Evolutionary conservation across 2,329 filamentous ascomycete genomes (phyloP).

Genomic region (Botrytis medusae): DNA sequence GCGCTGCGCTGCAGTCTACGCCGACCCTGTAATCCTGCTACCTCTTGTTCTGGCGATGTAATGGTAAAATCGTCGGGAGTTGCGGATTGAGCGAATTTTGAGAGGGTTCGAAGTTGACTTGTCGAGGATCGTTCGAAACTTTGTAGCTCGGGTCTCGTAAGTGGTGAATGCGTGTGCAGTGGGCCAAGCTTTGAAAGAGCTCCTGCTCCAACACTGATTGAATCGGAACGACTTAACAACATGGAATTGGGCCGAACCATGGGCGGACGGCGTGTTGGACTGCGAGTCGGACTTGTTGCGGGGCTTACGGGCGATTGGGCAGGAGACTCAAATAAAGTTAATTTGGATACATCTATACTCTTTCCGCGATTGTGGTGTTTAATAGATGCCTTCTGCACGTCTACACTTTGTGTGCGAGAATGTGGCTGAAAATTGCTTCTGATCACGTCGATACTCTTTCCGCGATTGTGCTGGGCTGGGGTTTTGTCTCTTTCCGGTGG

Average conservation of each 20-base stretch:
- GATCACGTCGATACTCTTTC: slow-evolving; percentile 61
- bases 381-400: slow-evolving; percentile 56
- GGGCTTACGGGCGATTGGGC: not conserved
- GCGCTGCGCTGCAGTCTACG: slow-evolving; percentile 73
- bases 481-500: slow-evolving; percentile 42
- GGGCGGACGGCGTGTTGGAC: slow-evolving; percentile 23
- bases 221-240: slow-evolving; percentile 59
- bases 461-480: slow-evolving; percentile 40
- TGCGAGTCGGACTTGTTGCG: slow-evolving; percentile 14
- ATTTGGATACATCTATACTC: slow-evolving; percentile 24
- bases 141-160: slow-evolving; percentile 72
- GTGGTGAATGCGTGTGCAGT: slow-evolving; percentile 43
- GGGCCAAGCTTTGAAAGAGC: slow-evolving; percentile 18
- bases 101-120: slow-evolving; percentile 82
- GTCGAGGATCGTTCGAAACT: slow-evolving; percentile 86
- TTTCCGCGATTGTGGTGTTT: slow-evolving; percentile 37
- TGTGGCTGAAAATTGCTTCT: slow-evolving; percentile 49
- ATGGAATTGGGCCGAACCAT: slow-evolving; percentile 57
- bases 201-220: slow-evolving; percentile 40
- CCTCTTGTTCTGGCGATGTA: slow-evolving; percentile 75
- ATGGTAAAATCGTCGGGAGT: slow-evolving; percentile 80
- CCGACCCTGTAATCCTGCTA: slow-evolving; percentile 82
- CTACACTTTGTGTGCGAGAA: slow-evolving; percentile 56
- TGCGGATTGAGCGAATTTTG: slow-evolving; percentile 74
- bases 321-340: slow-evolving; percentile 22